Conservation (phyloP, 2,329 filamentous ascomycete genomes). For the Neocucurbitaria cava region DNA sequence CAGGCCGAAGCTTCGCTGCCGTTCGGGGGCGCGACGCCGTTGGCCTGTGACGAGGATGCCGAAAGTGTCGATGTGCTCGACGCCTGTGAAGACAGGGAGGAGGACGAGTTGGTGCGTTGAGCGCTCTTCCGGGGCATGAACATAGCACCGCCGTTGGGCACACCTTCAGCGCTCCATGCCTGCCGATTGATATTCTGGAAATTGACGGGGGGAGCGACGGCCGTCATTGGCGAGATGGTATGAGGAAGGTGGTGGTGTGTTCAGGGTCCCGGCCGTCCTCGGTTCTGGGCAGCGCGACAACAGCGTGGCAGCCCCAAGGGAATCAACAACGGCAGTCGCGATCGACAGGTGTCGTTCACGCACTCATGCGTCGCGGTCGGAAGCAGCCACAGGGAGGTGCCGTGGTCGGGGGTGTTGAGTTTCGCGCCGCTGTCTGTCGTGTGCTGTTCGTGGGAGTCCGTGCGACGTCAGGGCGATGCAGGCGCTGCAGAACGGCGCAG, state of each 20-base stretch:
- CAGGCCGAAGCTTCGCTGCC: constrained; percentile 43
- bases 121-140: constrained; percentile 86
- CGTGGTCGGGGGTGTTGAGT: constrained; percentile 14
- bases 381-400: constrained; percentile 16
- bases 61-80: constrained; percentile 73
- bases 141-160: constrained; percentile 72
- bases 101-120: constrained; percentile 89
- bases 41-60: constrained; percentile 66
- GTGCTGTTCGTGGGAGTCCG: constrained; percentile 44
- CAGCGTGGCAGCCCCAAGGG: constrained; percentile 34
- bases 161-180: constrained; percentile 68
- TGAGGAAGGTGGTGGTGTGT: constrained; percentile 22
- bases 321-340: constrained; percentile 23
- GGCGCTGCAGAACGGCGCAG: constrained; percentile 20
- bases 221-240: constrained; percentile 62
- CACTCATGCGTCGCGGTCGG: constrained; percentile 36
- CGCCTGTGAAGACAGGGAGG: constrained; percentile 71
- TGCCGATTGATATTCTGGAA: constrained; percentile 67
- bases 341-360: constrained; percentile 28
- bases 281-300: constrained; percentile 36
- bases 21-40: constrained; percentile 60
- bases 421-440: constrained; percentile 37
- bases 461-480: constrained; percentile 39
- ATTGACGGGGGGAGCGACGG: constrained; percentile 69
- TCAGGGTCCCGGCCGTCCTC: constrained; percentile 27